Evolutionary conservation across 2,329 filamentous ascomycete species (phyloP), one percentile per base, ranked within the genome.

Genomic region (Lecanicillium sp.): DNA sequence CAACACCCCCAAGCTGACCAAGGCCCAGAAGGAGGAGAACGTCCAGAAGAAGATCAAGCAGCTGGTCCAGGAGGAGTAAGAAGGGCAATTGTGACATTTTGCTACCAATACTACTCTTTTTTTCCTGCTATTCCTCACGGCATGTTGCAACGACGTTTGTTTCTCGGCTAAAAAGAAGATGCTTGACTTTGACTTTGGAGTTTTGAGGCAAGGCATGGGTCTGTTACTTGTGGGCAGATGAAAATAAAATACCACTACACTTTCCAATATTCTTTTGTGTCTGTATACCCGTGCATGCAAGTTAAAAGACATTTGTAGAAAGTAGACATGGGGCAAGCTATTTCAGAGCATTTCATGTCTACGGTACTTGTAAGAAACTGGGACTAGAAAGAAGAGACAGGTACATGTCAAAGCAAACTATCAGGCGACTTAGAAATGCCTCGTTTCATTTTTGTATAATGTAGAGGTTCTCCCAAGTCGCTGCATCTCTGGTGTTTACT

Each of bases 41-140:
- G 79, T 98, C 68, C 79, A 94, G 81, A 79, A 81, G 65, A 94
- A 85, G 79, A 98, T 98, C 73, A 80, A 84, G 63, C 76, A 84
- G 71, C 75, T 95, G 59, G 77, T 75, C 57, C 69, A 66, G 45
- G 66, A 74, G 51, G 58, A 64, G 48, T 62, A 62, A 51, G 38
- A 49, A 37, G 22, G 48, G 44, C 45, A 44, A 47, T 51, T 52
- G 43, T 51, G 51, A 54, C 43, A 46, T 47, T 55, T 50, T 42
- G 27, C 29, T 33, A 44, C n/a, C n/a, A 25, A 33, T 7, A 13
- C 36, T 35, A 17, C 20, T 39, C 17, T 42, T 28, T 31, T 27
- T 25, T 14, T 36, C 28, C 20, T n/a, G n/a, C n/a, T n/a, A n/a
- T 25, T 25, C 11, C 22, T 11, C 6, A 25, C 11, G 22, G 22